A percentile compares a stretch with the other conserved stretches of the same genome.
Evolutionary conservation across 768 basidiomycete genomes (phyloP).

Genomic region (Lentinula edodes): DNA sequence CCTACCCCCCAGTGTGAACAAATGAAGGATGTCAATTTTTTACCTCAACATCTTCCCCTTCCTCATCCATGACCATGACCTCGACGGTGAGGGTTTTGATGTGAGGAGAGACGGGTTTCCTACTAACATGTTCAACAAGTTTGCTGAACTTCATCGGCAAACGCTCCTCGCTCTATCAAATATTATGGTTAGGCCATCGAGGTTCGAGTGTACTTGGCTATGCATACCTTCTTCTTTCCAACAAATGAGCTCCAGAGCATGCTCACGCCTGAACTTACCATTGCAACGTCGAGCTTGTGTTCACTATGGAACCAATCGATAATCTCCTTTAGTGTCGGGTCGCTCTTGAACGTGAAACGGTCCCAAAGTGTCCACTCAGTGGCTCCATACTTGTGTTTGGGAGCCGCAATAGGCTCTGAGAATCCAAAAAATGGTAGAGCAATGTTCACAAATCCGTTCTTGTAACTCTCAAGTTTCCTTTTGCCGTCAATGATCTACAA

Average conservation of each 20-base stretch:
- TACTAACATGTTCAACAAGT: conserved; percentile 90
- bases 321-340: conserved; percentile 85
- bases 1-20: neutral
- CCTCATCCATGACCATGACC: conserved; percentile 89
- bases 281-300: conserved; percentile 83
- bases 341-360: conserved; percentile 86
- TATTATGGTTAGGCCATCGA: conserved; percentile 3
- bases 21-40: conserved; percentile 10
- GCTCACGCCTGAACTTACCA: conserved; percentile 97
- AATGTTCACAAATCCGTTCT: conserved; percentile 97
- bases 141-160: conserved; percentile 86
- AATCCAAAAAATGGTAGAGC: conserved; percentile 99
- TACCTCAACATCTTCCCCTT: conserved; percentile 94
- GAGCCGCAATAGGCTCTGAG: conserved; percentile 90
- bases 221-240: conserved; percentile 83
- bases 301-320: conserved; percentile 77
- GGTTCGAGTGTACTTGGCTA: neutral
- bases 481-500: conserved; percentile 90
- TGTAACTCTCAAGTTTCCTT: conserved; percentile 89
- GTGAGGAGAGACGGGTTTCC: conserved; percentile 85
- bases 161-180: conserved; percentile 76
- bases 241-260: conserved; percentile 98
- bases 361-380: conserved; percentile 99
- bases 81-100: conserved; percentile 85
- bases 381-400: conserved; percentile 81